These are phyloP conservation scores for Globisporangium spiculum DNA, from an alignment of 352 stramenopile genomes.

Conservation along the genomic window DNA sequence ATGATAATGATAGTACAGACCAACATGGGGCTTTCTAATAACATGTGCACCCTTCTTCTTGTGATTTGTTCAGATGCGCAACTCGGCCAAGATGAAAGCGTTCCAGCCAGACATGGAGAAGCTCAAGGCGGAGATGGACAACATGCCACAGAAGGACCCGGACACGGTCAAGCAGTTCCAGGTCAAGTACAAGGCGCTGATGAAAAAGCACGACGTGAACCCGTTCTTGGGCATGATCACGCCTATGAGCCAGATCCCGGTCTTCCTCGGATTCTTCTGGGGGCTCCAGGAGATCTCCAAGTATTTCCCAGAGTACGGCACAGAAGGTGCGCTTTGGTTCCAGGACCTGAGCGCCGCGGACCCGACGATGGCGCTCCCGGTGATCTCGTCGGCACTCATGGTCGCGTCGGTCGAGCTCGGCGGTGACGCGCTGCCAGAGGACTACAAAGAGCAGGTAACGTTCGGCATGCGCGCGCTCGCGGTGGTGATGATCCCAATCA, in stretches of 20 bases:
- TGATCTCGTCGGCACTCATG: constrained; percentile 81
- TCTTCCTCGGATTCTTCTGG: constrained; percentile 88
- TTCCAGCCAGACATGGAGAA: constrained; percentile 86
- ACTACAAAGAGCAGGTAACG: constrained; percentile 73
- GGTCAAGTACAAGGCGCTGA: constrained; percentile 71
- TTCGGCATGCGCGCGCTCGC: constrained; percentile 78
- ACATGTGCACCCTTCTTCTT: background rate
- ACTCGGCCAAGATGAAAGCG: constrained; percentile 81
- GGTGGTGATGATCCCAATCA: constrained; percentile 68
- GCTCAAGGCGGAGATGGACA: constrained; percentile 65
- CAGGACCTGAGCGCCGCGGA: constrained; percentile 73
- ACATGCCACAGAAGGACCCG: constrained; percentile 36
- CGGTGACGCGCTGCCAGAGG: constrained; percentile 51
- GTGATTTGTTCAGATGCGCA: constrained; percentile 49
- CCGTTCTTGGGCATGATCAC: constrained; percentile 71
- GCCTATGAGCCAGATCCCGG: constrained; percentile 70
- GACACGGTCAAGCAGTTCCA: constrained; percentile 64
- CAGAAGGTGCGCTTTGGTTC: constrained; percentile 82
- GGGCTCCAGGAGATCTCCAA: constrained; percentile 74
- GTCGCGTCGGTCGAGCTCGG: constrained; percentile 73
- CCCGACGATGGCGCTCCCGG: constrained; percentile 67
- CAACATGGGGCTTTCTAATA: constrained; percentile 2
- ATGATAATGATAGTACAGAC: background rate
- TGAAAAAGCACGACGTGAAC: constrained; percentile 83
- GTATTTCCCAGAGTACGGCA: constrained; percentile 76